Evolutionary conservation across 306 rosid genomes (phyloP).

Genomic region (Datisca glomerata): DNA sequence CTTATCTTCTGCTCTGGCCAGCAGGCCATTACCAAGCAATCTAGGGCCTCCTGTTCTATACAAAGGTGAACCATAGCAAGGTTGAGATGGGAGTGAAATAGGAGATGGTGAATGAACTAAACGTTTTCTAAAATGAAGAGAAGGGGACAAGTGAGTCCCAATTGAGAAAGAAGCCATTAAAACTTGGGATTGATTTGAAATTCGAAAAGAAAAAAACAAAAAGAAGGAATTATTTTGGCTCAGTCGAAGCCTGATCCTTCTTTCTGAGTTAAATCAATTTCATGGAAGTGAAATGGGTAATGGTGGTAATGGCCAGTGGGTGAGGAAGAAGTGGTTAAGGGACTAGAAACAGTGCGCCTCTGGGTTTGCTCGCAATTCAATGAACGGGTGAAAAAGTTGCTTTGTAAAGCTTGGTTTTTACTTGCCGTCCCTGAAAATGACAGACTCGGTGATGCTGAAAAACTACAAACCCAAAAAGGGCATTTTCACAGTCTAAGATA

Average conservation of each 20-base stretch:
- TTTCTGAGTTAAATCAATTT: background rate
- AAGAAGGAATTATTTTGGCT: too few relatives aligned
- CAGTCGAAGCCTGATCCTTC: background rate
- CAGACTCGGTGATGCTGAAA: too few relatives aligned
- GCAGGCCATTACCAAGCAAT: slow-evolving; percentile 31
- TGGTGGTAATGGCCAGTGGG: too few relatives aligned
- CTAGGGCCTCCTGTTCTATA: slow-evolving; percentile 24
- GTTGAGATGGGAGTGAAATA: slow-evolving; percentile 18
- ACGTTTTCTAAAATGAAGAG: slow-evolving; percentile 22
- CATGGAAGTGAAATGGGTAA: background rate
- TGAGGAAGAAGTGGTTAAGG: too few relatives aligned
- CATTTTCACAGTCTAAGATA: too few relatives aligned
- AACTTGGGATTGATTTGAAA: background rate
- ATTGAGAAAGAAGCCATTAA: slow-evolving; percentile 51
- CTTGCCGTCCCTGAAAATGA: too few relatives aligned
- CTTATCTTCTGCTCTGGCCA: slow-evolving; percentile 71
- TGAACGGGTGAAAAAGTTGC: too few relatives aligned
- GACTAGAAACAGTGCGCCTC: too few relatives aligned
- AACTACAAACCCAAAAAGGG: too few relatives aligned
- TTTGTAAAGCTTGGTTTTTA: too few relatives aligned
- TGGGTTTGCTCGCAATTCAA: too few relatives aligned
- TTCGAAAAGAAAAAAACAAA: background rate
- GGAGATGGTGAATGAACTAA: slow-evolving; percentile 10
- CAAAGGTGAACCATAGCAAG: slow-evolving; percentile 28
- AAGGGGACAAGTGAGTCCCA: slow-evolving; percentile 31